A percentile compares a stretch with the other conserved stretches of the same genome.
phyloP scores from a whole-genome alignment of 305 asterid genomes.

The Fraxinus greggii region DNA sequence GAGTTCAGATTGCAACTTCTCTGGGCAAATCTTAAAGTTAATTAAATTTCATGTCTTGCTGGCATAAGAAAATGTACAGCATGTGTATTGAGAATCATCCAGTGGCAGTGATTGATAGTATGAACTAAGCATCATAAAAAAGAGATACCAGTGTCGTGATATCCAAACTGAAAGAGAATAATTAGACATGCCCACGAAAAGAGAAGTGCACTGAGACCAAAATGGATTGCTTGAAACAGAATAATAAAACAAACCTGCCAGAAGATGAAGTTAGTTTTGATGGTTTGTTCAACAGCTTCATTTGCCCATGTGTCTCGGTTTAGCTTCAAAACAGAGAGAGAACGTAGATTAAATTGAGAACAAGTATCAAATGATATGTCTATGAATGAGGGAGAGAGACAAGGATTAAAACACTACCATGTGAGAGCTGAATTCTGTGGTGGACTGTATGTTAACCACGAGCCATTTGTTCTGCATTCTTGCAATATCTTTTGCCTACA shows the following conservation, averaged over 20 bases:
- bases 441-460: constrained; percentile 88
- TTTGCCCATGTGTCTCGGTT: constrained; percentile 99
- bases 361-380: not conserved
- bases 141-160: not conserved
- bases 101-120: not conserved
- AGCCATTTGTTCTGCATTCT: constrained; percentile 82
- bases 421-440: constrained; percentile 89
- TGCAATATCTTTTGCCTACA: constrained; percentile 86
- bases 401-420: constrained; percentile 52
- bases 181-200: not conserved
- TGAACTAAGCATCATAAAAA: not conserved
- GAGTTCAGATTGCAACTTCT: not conserved
- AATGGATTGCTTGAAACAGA: constrained; percentile 17
- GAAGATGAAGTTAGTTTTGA: constrained; percentile 83
- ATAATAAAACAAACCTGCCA: constrained; percentile 75
- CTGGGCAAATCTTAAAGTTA: not conserved
- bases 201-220: not conserved
- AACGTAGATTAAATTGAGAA: not conserved
- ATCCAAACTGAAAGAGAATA: not conserved
- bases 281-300: constrained; percentile 97
- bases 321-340: constrained; percentile 56
- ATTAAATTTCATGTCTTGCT: constrained; percentile 4
- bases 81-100: not conserved
- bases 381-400: not conserved
- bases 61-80: not conserved